Evolutionary conservation across 257 asterid genomes (phyloP).

Genomic region (Lavandula angustifolia): DNA sequence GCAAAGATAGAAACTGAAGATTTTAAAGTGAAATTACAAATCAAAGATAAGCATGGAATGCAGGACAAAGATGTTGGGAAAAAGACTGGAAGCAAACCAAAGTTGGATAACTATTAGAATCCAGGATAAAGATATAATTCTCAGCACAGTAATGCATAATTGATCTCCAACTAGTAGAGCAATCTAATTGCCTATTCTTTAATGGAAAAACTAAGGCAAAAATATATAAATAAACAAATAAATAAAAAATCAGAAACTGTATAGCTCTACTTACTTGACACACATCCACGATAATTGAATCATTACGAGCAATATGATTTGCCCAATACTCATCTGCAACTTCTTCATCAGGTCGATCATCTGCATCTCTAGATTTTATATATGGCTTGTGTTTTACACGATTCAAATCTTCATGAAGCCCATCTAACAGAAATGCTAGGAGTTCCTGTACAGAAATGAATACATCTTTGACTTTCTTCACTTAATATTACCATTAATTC

Average conservation of each 20-base stretch:
- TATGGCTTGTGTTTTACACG: constrained; percentile 98
- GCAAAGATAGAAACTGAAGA: constrained; percentile 16
- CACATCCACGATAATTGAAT: constrained; percentile 97
- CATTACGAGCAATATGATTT: constrained; percentile 97
- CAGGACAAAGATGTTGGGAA: constrained; percentile 15
- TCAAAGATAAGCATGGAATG: constrained; percentile 8
- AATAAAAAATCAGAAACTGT: not conserved
- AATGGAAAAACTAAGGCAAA: constrained; percentile 14
- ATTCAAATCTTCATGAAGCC: constrained; percentile 98
- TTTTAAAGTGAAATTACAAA: not conserved
- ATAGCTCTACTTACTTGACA: constrained; percentile 74
- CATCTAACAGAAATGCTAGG: constrained; percentile 97
- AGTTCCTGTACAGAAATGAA: constrained; percentile 67
- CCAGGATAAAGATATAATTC: not conserved
- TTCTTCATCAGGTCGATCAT: constrained; percentile 95
- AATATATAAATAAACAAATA: not conserved
- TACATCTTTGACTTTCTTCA: constrained; percentile 25
- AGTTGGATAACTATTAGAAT: not conserved
- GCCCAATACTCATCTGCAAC: constrained; percentile 99
- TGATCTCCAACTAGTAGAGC: constrained; percentile 24
- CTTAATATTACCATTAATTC: constrained; percentile 26
- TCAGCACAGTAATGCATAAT: not conserved
- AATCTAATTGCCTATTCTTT: constrained; percentile 20
- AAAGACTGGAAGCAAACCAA: constrained; percentile 15
- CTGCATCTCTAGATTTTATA: constrained; percentile 92